Evolutionary conservation across 352 stramenopile species (phyloP), one percentile per base, ranked within the genome.

Genomic region (Pythium folliculosum): DNA sequence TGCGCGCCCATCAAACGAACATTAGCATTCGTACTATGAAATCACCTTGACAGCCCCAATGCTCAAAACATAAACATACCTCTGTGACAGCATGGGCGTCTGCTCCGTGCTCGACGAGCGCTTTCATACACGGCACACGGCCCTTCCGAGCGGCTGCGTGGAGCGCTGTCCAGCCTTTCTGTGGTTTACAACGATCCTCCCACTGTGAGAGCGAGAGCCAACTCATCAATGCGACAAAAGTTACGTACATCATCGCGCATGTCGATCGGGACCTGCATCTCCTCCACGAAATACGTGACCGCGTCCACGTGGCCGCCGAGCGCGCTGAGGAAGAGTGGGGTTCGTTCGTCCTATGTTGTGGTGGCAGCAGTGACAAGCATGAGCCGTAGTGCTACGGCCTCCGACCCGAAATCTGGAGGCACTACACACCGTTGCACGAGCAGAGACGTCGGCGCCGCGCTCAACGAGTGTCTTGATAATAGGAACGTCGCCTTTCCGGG

Each of bases 161-260:
- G 52, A 59, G 30, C 5, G 35, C 52, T 2, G 35, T 48, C 32
- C 21, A 25, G n/a, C 52, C 52, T 35, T 59, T 32, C 52, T 59
- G 52, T 6, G 25, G 17, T 48, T 32, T 21, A 30, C 17, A 47
- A 48, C 7, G 38, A 5, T 10, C 2, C 49, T 43, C 12, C 47
- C 7, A 22, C 13, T 25, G 19, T 43, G 12, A 25, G 25, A 57
- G 21, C 17, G 3, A 3, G 37, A 17, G 9, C 37, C 37, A 7
- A 13, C 10, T 43, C 37, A 17, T n/a, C n/a, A 43, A 43, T 2
- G 10, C 12, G 12, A 37, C 25, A 55, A 32, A 4, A 23, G n/a
- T n/a, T 25, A 40, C 50, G 13, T 25, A 57, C 50, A 22, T 57
- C 50, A 10, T 57, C 50, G 17, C 22, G 13, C 12, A 25, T 5